Conservation (phyloP, 73 alveolate genomes). For the Paramecium tetraurelia region DNA sequence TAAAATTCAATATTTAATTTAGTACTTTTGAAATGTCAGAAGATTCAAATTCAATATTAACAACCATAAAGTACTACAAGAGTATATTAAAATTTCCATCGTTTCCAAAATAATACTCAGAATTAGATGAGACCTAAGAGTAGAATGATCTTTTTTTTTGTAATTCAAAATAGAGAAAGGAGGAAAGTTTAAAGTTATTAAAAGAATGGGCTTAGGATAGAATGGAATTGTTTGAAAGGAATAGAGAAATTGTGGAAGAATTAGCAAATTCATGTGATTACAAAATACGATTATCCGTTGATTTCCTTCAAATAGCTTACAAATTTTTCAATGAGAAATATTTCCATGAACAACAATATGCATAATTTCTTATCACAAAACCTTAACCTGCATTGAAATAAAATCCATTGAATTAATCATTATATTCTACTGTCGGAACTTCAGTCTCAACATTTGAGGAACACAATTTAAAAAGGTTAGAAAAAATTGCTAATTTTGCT, state of each 20-base stretch:
- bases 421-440: neutral
- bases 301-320: constrained; percentile 7
- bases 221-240: neutral
- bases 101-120: neutral
- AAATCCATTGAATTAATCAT: neutral
- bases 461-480: neutral
- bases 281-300: neutral
- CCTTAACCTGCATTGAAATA: neutral
- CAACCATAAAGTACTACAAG: neutral
- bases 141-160: constrained; percentile 15
- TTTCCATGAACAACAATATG: constrained; percentile 24
- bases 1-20: neutral
- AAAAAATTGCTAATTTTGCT: constrained; percentile 24
- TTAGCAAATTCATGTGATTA: neutral
- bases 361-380: neutral
- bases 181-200: neutral
- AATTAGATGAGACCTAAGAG: neutral
- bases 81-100: neutral
- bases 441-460: constrained; percentile 5
- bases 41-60: neutral
- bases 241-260: constrained; percentile 27
- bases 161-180: constrained; percentile 32
- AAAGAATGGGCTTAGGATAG: constrained; percentile 18
- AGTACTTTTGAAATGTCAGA: neutral
- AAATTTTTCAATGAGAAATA: constrained; percentile 29